These are phyloP conservation scores for Striga asiatica DNA, from an alignment of 257 asterid species.

Conservation along the genomic window DNA sequence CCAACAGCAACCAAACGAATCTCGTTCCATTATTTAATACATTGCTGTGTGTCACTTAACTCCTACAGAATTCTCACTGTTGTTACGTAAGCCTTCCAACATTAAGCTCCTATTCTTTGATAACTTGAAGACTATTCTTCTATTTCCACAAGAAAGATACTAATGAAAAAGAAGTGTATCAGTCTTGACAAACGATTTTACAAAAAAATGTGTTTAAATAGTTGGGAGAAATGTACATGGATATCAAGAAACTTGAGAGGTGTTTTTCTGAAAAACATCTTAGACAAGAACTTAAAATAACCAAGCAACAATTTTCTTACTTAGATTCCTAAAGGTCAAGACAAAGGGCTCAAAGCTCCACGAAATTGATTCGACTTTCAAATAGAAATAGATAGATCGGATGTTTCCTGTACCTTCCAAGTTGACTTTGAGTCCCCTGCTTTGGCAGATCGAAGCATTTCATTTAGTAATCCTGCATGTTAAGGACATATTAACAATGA, in stretches of 20 bases:
- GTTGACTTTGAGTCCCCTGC: constrained; percentile 83
- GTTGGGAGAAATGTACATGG: constrained; percentile 4
- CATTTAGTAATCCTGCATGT: constrained; percentile 68
- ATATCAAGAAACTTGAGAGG: constrained; percentile 1
- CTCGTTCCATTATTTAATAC: not conserved
- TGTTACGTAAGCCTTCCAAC: too few relatives aligned
- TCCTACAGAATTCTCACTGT: too few relatives aligned
- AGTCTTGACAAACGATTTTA: constrained; percentile 2
- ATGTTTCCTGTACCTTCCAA: constrained; percentile 63
- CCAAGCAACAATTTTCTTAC: not conserved
- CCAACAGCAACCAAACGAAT: not conserved
- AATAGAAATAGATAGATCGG: not conserved
- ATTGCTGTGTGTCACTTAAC: not conserved
- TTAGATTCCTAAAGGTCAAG: not conserved
- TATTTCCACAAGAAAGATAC: not conserved
- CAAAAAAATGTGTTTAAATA: not conserved
- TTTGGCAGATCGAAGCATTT: constrained; percentile 93
- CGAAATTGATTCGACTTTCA: not conserved
- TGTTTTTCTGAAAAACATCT: not conserved
- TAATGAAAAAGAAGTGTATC: not conserved
- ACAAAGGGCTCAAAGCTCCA: constrained; percentile 13
- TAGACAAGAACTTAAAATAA: too few relatives aligned
- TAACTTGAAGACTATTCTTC: too few relatives aligned
- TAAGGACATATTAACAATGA: constrained; percentile 11
- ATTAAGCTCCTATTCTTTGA: too few relatives aligned